Evolutionary conservation across 371 early-diverging fungal species (phyloP).

Genomic region (Mortierella sp.): DNA sequence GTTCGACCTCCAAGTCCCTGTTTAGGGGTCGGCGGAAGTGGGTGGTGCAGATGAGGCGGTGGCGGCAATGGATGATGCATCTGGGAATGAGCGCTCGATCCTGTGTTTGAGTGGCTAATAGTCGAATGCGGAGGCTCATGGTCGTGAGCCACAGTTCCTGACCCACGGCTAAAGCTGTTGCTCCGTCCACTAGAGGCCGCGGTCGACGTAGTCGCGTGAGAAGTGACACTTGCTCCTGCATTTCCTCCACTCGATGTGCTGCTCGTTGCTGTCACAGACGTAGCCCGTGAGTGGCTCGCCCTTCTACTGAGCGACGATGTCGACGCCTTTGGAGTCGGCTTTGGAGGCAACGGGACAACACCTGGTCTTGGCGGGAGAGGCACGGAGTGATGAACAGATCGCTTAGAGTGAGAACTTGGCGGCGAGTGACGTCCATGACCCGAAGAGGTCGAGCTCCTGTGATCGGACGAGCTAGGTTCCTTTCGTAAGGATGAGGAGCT

Average conservation of each 20-base stretch:
- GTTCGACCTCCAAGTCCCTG: constrained; percentile 5
- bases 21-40: constrained; percentile 17
- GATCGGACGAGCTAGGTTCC: too few relatives aligned
- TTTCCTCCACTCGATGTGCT: too few relatives aligned
- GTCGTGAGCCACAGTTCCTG: background rate
- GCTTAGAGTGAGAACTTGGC: constrained; percentile 5
- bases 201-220: background rate
- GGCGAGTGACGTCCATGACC: too few relatives aligned
- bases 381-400: constrained; percentile 26
- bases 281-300: constrained; percentile 21
- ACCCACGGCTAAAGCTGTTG: constrained; percentile 2
- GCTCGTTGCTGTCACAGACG: constrained; percentile 9
- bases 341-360: constrained; percentile 48
- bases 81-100: constrained; percentile 5
- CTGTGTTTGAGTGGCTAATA: background rate
- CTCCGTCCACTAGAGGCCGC: background rate
- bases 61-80: constrained; percentile 25
- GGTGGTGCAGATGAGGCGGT: constrained; percentile 29
- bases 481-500: too few relatives aligned
- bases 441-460: too few relatives aligned
- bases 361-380: constrained; percentile 40
- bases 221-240: constrained; percentile 4
- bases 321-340: constrained; percentile 17
- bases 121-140: too few relatives aligned
- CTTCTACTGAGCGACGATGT: constrained; percentile 7